phyloP scores from a whole-genome alignment of 371 early-diverging fungal genomes.

The Circinella minor region DNA sequence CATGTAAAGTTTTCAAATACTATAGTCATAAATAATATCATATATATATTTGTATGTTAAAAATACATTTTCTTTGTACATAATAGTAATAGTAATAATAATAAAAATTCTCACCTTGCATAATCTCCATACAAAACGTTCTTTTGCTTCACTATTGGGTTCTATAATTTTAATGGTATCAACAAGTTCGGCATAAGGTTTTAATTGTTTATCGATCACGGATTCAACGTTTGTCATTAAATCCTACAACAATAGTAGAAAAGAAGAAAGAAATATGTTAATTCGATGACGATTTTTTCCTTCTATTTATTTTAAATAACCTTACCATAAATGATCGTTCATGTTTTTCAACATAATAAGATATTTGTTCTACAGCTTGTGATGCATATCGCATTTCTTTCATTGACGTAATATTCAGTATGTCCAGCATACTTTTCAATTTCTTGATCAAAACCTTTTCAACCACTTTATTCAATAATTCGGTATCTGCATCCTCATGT shows the following conservation, averaged over 20 bases:
- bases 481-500: constrained; percentile 58
- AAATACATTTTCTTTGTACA: background rate
- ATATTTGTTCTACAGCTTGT: constrained; percentile 45
- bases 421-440: constrained; percentile 36
- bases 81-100: background rate
- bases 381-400: constrained; percentile 42
- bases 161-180: constrained; percentile 22
- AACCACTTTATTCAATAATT: constrained; percentile 62
- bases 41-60: background rate
- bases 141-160: constrained; percentile 28
- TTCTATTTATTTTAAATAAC: background rate
- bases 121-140: constrained; percentile 41
- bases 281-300: background rate
- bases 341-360: constrained; percentile 47
- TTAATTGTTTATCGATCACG: constrained; percentile 35
- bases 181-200: constrained; percentile 31
- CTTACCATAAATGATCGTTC: constrained; percentile 32
- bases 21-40: background rate
- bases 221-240: constrained; percentile 24
- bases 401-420: constrained; percentile 35
- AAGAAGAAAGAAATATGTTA: no score
- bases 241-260: constrained; percentile 21
- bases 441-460: constrained; percentile 48
- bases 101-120: constrained; percentile 33
- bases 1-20: constrained; percentile 35